Evolutionary conservation across 139 green algal species (phyloP).

Genomic region (Coelastrella sp.): DNA sequence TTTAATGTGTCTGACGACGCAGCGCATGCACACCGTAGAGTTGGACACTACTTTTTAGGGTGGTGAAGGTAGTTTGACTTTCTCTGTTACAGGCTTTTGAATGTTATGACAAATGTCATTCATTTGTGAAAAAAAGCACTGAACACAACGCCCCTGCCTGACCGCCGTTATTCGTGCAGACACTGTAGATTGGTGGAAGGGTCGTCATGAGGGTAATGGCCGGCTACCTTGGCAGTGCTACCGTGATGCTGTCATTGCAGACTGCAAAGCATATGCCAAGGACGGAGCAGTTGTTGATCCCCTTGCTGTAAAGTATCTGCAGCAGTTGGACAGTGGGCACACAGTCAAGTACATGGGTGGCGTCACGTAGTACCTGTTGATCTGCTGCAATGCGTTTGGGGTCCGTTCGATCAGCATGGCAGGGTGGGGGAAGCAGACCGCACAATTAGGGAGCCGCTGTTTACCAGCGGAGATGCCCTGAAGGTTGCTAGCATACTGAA

Average conservation of each 20-base stretch:
- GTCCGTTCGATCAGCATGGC: not conserved
- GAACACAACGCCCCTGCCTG: not conserved
- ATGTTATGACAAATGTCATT: not conserved
- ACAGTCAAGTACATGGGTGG: not conserved
- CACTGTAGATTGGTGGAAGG: not conserved
- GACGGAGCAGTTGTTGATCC: not conserved
- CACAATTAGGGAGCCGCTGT: not conserved
- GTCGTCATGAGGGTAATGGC: not conserved
- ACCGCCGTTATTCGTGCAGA: not conserved
- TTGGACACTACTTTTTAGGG: not conserved
- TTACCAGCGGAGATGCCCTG: not conserved
- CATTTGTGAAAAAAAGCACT: not conserved
- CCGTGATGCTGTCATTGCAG: not conserved
- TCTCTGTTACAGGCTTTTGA: not conserved
- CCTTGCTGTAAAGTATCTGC: not conserved
- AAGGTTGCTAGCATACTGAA: not conserved
- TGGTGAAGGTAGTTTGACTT: constrained; percentile 12
- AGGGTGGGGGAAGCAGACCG: not conserved
- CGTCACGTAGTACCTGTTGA: not conserved
- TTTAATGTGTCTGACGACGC: not conserved
- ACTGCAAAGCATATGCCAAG: not conserved
- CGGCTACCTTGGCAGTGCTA: not conserved
- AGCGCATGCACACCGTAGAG: not conserved
- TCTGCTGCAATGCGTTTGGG: too few species aligned
- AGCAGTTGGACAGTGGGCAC: not conserved